Evolutionary conservation across 2,329 filamentous ascomycete genomes (phyloP), one percentile per base, ranked within the genome.

Genomic region (Lasiodiplodia citricola): DNA sequence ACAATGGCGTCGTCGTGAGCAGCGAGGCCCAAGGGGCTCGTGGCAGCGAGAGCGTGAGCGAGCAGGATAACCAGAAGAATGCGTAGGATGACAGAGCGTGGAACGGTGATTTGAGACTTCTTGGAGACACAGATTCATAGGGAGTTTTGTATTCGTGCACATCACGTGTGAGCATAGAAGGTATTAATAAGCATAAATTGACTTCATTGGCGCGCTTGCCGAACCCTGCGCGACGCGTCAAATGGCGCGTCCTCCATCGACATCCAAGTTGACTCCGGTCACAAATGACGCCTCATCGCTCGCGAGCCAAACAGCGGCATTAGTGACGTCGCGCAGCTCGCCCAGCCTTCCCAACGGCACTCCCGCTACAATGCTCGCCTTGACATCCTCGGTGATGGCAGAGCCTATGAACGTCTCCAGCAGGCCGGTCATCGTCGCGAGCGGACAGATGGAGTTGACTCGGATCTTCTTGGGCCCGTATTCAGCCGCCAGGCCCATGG

Each of bases 391-490:
- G 0, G 88, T 91, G 66, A 90, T 87, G 16, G 88, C 83, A 71
- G 89, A 87, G 2, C 88, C 87, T 0, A 88, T 82, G 72, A 91
- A 91, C 25, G 76, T 76, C 25, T 82, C 81, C 71, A 87, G 87
- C 35, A 93, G 83, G 2, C 88, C 89, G 0, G 91, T 93, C n/a
- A 84, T 87, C 1, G 87, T 89, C 0, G 92, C 83, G 0, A 92
- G 85, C 0, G 91, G 91, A 58, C 89, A 91, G 18, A 94, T 87
- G 2, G 87, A 86, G 71, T 93, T 93, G 74, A 94, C 90, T 0
- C 91, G 87, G 72, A 94, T 92, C 72, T 92, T 86, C 67, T 92
- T 86, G 0, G 87, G 86, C 0, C 89, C 92, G 73, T 91, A 94
- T 77, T 94, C 91, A 1, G 91, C 88, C 0, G 91, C 92, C 71